These are phyloP conservation scores for Pichia sp. DNA, from an alignment of 1,139 yeast genomes.

Conservation along the genomic window DNA sequence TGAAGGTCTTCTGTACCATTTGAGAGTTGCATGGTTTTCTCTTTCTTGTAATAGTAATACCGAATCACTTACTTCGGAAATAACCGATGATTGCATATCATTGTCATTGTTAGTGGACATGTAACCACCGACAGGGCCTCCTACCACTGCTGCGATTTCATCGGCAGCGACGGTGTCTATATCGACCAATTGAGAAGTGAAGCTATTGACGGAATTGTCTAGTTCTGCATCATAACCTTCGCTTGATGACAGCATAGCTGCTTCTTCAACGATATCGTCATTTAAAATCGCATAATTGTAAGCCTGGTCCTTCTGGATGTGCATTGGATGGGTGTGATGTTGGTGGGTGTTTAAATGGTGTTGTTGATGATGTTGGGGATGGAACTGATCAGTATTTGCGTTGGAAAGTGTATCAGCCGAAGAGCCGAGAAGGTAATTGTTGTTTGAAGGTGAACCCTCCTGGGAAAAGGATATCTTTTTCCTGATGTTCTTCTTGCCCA, in stretches of 20 bases:
- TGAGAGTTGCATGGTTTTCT: slow-evolving; percentile 20
- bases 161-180: not conserved
- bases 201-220: slow-evolving; percentile 10
- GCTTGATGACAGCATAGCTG: slow-evolving; percentile 21
- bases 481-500: slow-evolving; percentile 8
- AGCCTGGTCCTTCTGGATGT: slow-evolving; percentile 4
- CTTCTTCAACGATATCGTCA: slow-evolving; percentile 24
- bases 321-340: too few relatives aligned
- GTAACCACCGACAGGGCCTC: not conserved
- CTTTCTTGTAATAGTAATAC: slow-evolving; percentile 22
- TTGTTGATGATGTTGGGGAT: not conserved
- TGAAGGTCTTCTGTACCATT: slow-evolving; percentile 33
- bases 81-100: slow-evolving; percentile 2
- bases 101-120: slow-evolving; percentile 4
- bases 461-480: not conserved
- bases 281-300: slow-evolving; percentile 16
- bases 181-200: not conserved
- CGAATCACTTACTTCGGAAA: slow-evolving; percentile 17
- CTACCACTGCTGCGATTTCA: not conserved
- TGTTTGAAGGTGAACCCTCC: not conserved
- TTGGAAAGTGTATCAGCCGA: slow-evolving; percentile 14
- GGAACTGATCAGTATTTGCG: not conserved
- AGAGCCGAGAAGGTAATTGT: slow-evolving; percentile 13
- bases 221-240: slow-evolving; percentile 21
- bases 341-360: not conserved